phyloP scores from a whole-genome alignment of 495 filamentous ascomycete species.

The Darksidea phi region DNA sequence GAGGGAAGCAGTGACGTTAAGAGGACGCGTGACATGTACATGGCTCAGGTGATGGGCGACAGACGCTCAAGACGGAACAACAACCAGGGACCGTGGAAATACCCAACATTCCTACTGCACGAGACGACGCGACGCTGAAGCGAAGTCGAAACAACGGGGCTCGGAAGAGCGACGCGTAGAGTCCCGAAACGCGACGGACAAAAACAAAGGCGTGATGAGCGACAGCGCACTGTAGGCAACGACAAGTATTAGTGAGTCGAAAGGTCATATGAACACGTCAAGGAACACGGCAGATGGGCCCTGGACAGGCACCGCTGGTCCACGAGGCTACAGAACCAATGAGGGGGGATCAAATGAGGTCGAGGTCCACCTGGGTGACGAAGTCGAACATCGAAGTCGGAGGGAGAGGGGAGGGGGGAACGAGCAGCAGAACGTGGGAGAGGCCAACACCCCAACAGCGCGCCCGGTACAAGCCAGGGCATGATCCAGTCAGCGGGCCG shows the following conservation, averaged over 20 bases:
- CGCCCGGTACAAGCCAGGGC: not conserved
- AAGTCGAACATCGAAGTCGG: not conserved
- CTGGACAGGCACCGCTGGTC: not conserved
- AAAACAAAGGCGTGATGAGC: not conserved
- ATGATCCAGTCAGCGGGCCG: slow-evolving; percentile 12
- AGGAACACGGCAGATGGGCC: not conserved
- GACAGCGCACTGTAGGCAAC: not conserved
- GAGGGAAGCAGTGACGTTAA: no score
- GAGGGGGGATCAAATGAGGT: not conserved
- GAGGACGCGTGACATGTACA: no score
- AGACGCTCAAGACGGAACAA: not conserved
- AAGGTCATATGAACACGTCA: not conserved
- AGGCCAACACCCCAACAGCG: slow-evolving; percentile 13
- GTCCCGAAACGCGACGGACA: slow-evolving; percentile 11
- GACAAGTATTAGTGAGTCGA: not conserved
- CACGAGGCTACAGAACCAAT: not conserved
- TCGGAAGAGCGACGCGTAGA: slow-evolving; percentile 14
- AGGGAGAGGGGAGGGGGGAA: not conserved
- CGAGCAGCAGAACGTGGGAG: not conserved
- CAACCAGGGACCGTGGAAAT: not conserved
- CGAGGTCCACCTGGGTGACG: no score
- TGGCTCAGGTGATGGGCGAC: not conserved
- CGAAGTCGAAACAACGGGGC: slow-evolving; percentile 31
- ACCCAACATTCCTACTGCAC: not conserved
- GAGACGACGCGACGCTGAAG: slow-evolving; percentile 13